These are phyloP conservation scores for Fragilariopsis cylindrus DNA, from an alignment of 108 stramenopile species.

Conservation along the genomic window DNA sequence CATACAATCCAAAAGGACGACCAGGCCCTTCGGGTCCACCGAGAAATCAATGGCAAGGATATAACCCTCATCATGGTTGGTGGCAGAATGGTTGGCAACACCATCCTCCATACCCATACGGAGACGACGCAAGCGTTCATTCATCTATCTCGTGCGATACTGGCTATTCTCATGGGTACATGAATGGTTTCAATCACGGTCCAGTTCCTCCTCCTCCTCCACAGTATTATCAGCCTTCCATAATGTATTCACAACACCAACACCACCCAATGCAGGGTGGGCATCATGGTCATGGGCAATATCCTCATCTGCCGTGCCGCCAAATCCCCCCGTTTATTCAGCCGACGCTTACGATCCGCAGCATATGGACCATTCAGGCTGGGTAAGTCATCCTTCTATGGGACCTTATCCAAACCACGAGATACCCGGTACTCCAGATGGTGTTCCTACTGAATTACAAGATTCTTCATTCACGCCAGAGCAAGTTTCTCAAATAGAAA, in stretches of 20 bases:
- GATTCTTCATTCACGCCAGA: background rate
- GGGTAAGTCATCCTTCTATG: conserved; percentile 17
- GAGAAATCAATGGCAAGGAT: conserved; percentile 19
- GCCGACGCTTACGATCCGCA: conserved; percentile 14
- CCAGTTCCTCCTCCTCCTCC: conserved; percentile 26
- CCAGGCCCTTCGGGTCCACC: background rate
- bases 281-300: conserved; percentile 11
- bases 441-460: background rate
- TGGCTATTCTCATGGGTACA: conserved; percentile 27
- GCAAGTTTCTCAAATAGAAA: conserved; percentile 1
- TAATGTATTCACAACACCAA: conserved; percentile 14
- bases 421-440: conserved; percentile 4
- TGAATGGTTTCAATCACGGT: conserved; percentile 21
- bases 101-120: conserved; percentile 26
- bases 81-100: conserved; percentile 29
- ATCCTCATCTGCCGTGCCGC: conserved; percentile 10
- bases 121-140: conserved; percentile 46
- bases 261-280: conserved; percentile 9
- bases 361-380: conserved; percentile 12
- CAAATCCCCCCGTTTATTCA: conserved; percentile 13
- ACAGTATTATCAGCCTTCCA: conserved; percentile 20
- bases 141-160: conserved; percentile 42
- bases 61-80: conserved; percentile 22
- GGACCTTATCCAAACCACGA: background rate
- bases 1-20: background rate